These are phyloP conservation scores for Heritiera fomes DNA, from an alignment of 345 rosid genomes.

Conservation along the genomic window DNA sequence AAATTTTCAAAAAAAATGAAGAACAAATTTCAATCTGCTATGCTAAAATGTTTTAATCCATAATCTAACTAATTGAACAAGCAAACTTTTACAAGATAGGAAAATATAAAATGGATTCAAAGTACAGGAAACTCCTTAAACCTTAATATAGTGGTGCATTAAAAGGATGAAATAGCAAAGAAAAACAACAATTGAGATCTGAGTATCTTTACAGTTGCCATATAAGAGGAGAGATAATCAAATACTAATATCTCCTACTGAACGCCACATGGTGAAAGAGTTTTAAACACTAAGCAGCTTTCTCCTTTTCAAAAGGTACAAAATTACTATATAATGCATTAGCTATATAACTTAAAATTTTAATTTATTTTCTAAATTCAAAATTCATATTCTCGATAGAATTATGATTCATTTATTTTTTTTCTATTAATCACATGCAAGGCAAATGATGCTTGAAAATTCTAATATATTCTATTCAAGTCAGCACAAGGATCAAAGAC, in stretches of 20 bases:
- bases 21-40: conserved; percentile 4
- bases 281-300: conserved; percentile 1
- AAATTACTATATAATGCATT: background rate
- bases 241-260: background rate
- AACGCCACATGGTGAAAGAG: background rate
- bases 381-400: background rate
- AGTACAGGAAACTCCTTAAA: background rate
- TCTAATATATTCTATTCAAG: background rate
- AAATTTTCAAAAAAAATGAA: background rate
- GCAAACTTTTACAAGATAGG: background rate
- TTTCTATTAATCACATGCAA: background rate
- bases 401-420: background rate
- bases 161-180: conserved; percentile 4
- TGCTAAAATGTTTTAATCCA: background rate
- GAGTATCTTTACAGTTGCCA: background rate
- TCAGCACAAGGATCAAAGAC: background rate
- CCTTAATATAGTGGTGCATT: background rate
- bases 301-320: background rate
- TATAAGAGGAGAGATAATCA: background rate
- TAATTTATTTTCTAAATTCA: background rate
- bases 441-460: background rate
- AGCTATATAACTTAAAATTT: background rate
- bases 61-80: background rate
- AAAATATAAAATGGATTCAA: conserved; percentile 10
- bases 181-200: background rate